These are phyloP conservation scores for Aspergillus unguis DNA, from an alignment of 2,329 filamentous ascomycete genomes.

Conservation along the genomic window DNA sequence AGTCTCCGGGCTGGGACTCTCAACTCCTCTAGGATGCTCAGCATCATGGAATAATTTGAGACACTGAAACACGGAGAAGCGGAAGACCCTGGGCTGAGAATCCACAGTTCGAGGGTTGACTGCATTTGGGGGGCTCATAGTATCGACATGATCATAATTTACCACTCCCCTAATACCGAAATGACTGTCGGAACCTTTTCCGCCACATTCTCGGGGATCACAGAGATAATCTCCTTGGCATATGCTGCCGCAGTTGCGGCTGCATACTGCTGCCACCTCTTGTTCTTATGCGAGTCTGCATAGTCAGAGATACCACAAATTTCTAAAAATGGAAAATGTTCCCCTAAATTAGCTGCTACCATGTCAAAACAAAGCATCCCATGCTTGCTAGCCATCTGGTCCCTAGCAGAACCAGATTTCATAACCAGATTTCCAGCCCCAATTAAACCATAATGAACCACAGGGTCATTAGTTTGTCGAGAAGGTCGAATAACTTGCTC, in stretches of 20 bases:
- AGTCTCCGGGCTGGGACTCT: too few relatives aligned
- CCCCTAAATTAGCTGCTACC: not conserved
- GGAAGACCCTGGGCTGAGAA: too few relatives aligned
- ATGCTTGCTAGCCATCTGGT: not conserved
- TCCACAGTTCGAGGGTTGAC: too few relatives aligned
- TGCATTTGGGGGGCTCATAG: too few relatives aligned
- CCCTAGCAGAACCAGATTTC: constrained; percentile 1
- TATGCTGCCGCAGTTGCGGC: not conserved
- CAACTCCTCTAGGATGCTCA: too few relatives aligned
- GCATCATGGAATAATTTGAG: too few relatives aligned
- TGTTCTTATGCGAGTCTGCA: not conserved
- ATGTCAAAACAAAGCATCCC: constrained; percentile 8
- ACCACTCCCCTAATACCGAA: too few relatives aligned
- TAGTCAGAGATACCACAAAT: not conserved
- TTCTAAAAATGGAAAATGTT: not conserved
- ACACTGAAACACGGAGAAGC: too few relatives aligned
- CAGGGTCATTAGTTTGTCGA: not conserved
- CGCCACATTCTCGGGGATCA: too few relatives aligned
- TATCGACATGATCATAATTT: too few relatives aligned
- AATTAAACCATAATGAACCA: constrained; percentile 1
- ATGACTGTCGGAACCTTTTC: too few relatives aligned
- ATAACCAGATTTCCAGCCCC: constrained; percentile 2
- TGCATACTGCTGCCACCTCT: not conserved
- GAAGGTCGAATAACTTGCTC: not conserved
- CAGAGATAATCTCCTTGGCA: too few relatives aligned